Evolutionary conservation across 164 flowering plant species (phyloP).

Genomic region (Amborella trichopoda): DNA sequence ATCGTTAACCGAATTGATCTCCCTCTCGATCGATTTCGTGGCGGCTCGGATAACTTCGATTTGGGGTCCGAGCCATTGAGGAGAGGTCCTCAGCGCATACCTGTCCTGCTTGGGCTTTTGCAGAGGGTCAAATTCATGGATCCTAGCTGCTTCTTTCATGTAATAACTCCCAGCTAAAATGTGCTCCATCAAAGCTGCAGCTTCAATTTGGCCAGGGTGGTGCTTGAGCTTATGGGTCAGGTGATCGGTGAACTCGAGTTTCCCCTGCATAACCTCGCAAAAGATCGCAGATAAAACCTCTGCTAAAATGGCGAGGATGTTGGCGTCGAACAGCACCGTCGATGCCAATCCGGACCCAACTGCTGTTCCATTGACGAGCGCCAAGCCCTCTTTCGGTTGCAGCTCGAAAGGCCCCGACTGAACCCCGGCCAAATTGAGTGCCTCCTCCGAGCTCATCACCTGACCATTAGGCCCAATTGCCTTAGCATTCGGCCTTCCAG

Average conservation of each 20-base stretch:
- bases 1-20: conserved; percentile 59
- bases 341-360: conserved; percentile 58
- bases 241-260: conserved; percentile 52
- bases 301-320: conserved; percentile 29
- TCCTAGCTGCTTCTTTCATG: conserved; percentile 24
- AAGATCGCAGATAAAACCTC: conserved; percentile 49
- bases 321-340: conserved; percentile 40
- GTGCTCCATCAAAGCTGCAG: conserved; percentile 64
- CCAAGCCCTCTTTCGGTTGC: conserved; percentile 58
- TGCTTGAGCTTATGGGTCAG: conserved; percentile 52
- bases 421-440: conserved; percentile 32
- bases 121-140: conserved; percentile 42
- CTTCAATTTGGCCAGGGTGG: conserved; percentile 61
- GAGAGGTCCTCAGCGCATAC: conserved; percentile 57
- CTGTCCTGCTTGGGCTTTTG: conserved; percentile 62
- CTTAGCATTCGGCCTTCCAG: conserved; percentile 47
- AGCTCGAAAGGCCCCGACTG: conserved; percentile 35
- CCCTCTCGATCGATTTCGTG: conserved; percentile 44
- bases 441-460: conserved; percentile 23
- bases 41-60: conserved; percentile 46
- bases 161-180: conserved; percentile 39
- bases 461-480: conserved; percentile 34
- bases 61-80: conserved; percentile 52
- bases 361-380: conserved; percentile 54
- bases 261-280: conserved; percentile 59